Evolutionary conservation across 2,329 filamentous ascomycete species (phyloP), one percentile per base, ranked within the genome.

Genomic region (Colletotrichum scovillei): DNA sequence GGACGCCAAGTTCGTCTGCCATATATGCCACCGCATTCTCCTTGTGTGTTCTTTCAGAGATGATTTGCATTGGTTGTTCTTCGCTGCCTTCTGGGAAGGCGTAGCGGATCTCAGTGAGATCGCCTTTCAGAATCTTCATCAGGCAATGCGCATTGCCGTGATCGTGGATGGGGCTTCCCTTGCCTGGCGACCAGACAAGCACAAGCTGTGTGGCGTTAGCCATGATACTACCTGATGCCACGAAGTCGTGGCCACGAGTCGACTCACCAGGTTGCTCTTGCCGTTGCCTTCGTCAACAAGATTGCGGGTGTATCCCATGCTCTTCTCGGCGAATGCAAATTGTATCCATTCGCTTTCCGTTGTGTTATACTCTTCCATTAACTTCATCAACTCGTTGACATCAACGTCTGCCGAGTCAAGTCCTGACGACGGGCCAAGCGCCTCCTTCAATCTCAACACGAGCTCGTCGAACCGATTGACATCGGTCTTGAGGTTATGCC

Each of bases 101-200:
- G 82, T 94, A 98, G 73, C 94, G 89, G 22, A 94, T 95, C 85
- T 98, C 95, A 77, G 91, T 93, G 73, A 98, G 86, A 74, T 87
- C 89, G 58, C 95, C 95, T 77, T 91, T 91, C 75, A 98, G 88
- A 76, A 96, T 92, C 86, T 93, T 97, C 94, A 98, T 98, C 77
- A 98, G 86, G 83, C 95, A 98, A 81, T 98, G 95, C 52, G 95
- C 94, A 74, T 96, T 94, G 80, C 92, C 92, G 82, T 95, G 93
- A 81, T 98, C 95, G 80, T 98, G 95, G 80, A 98, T 95, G 12
- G 93, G 92, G 78, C 93, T 96, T 49, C 90, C 90, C 83, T 94
- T 94, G 64, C 93, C 93, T 0, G 95, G 95, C 19, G 92, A 92
- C 95, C 95, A 98, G 52, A 97, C 95, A 53, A 98, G 90, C 60